These are phyloP conservation scores for Neurospora sp. DNA, from an alignment of 495 filamentous ascomycete species.

Conservation along the genomic window DNA sequence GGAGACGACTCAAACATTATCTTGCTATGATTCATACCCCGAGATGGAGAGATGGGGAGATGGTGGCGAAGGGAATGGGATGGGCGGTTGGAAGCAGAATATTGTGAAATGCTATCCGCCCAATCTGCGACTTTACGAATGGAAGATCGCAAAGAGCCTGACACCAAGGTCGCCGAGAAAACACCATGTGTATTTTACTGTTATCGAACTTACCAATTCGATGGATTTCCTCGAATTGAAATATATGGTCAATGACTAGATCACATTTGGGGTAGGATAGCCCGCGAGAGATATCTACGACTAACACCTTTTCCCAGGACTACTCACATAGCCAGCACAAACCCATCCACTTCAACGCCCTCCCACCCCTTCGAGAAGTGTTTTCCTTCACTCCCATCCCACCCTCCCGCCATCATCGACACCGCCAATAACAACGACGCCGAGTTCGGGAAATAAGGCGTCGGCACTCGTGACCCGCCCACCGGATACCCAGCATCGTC, in stretches of 20 bases:
- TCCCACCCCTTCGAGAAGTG: conserved; percentile 37
- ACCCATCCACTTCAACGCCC: conserved; percentile 35
- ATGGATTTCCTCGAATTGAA: not conserved
- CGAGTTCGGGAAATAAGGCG: too few relatives aligned
- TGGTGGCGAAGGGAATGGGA: not conserved
- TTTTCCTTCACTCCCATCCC: conserved; percentile 34
- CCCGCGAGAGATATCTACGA: not conserved
- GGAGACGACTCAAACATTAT: not conserved
- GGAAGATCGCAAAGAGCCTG: not conserved
- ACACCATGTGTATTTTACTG: not conserved
- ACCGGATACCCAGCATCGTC: too few relatives aligned
- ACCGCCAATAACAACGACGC: too few relatives aligned
- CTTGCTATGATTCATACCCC: not conserved
- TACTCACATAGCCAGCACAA: conserved; percentile 20
- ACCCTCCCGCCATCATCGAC: conserved; percentile 5
- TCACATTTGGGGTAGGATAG: not conserved
- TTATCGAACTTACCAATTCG: not conserved
- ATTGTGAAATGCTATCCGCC: conserved; percentile 60
- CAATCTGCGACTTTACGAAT: not conserved
- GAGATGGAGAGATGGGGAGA: not conserved
- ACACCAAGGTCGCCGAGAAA: not conserved
- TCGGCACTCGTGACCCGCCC: too few relatives aligned
- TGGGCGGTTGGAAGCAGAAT: conserved; percentile 47
- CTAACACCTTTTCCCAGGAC: not conserved
- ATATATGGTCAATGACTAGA: not conserved